A percentile compares a stretch with the other conserved stretches of the same genome.
Evolutionary conservation across 345 rosid genomes (phyloP).

Genomic region (Balakata baccata): DNA sequence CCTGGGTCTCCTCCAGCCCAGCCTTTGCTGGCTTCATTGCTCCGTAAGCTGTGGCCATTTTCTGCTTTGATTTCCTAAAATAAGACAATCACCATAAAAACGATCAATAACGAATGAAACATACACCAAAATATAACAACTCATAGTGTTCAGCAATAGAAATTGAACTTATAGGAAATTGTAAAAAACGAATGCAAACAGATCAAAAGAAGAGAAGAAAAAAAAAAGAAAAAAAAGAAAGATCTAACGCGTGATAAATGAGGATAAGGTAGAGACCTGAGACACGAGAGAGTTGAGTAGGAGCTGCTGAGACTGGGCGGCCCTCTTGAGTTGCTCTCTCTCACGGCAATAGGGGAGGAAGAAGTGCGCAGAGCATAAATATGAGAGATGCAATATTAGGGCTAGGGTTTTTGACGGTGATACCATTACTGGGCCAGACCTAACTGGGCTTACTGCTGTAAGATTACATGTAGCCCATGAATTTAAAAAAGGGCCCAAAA

Average conservation of each 20-base stretch:
- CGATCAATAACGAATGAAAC: neutral
- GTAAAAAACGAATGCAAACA: neutral
- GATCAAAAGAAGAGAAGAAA: neutral
- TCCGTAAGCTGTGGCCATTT: slow-evolving; percentile 26
- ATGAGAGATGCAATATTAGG: neutral
- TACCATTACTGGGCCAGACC: neutral
- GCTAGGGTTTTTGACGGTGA: neutral
- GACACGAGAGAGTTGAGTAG: neutral
- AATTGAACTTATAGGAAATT: neutral
- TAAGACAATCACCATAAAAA: neutral
- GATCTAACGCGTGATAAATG: neutral
- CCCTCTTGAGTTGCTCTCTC: neutral
- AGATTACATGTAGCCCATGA: too few species aligned
- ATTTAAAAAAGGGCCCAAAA: too few species aligned
- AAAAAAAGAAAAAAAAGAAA: neutral
- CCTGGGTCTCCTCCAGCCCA: slow-evolving; percentile 60
- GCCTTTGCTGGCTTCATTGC: slow-evolving; percentile 40
- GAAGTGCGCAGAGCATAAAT: neutral
- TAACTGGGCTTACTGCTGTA: too few species aligned
- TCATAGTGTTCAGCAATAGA: neutral
- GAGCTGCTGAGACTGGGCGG: neutral
- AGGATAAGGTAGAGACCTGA: neutral
- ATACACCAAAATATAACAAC: too few species aligned
- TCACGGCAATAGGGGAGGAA: neutral
- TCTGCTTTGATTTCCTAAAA: neutral